Base-by-base conservation (phyloP, 305 asterid genomes). In the Andrographis paniculata region DNA sequence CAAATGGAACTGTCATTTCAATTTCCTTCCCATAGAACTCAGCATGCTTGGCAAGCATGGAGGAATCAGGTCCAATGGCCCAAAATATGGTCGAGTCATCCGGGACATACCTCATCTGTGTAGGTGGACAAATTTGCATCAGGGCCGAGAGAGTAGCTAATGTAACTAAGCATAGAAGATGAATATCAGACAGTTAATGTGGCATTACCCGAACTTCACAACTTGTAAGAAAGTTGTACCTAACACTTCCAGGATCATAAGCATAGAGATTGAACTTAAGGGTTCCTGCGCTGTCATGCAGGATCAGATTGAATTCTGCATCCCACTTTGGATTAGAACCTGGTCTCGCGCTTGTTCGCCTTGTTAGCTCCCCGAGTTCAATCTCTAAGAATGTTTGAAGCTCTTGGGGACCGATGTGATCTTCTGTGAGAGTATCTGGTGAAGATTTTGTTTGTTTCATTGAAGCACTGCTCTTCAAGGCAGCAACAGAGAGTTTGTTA, bases 21-120 rank as follows among this genome's bases (percentile, higher is more conserved):
- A 87, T 44, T 70, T 84, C 97, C 53, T 73, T 61, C 53, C 97
- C 97, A 59, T 82, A 82, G 35, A 54, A 37, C 54, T 84, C 94
- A 1, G 94, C 84, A 53, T 56, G 93, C 58, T 72, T 62, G 17
- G 95, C 95, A 56, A 84, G 72, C 68, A 77, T 86, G 1, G 75
- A 23, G 33, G 76, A 67, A 46, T 78, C 70, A 14, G 64, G 42
- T 9, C 97, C 95, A 5, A 76, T 71, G 20, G 97, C 99, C 99
- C 99, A 92, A 71, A 84, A 87, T 71, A 84, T 78, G 33, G 97
- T 84, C 1, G 99, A 92, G 66, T 79, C 99, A 53, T 87, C 95
- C 1, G 71, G 61, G 43, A 75, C 93, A 53, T 87, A 87, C 59
- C 87, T 81, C 59, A 92, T 54, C 99, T 92, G 75, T 74, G 55